These are phyloP conservation scores for Russula dissimulans DNA, from an alignment of 768 basidiomycete species.

Conservation along the genomic window DNA sequence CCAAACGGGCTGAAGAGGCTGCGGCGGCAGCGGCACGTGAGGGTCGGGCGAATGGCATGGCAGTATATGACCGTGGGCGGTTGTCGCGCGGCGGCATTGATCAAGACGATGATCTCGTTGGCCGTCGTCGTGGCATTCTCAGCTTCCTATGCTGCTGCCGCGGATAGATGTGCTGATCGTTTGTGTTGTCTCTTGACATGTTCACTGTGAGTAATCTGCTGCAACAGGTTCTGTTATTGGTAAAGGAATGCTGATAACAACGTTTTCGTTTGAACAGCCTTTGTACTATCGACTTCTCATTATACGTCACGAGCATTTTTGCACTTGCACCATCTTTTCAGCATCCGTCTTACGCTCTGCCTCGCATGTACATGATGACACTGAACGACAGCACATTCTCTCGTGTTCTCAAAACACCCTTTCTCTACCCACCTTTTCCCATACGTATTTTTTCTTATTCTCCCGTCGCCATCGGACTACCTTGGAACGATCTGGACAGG, in stretches of 20 bases:
- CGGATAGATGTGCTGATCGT: constrained; percentile 30
- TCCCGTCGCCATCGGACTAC: neutral
- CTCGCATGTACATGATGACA: constrained; percentile 9
- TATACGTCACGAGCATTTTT: constrained; percentile 5
- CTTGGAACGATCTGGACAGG: neutral
- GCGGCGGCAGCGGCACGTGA: constrained; percentile 29
- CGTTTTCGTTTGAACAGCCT: neutral
- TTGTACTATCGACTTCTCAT: constrained; percentile 1
- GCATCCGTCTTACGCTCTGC: neutral
- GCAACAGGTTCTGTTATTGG: neutral
- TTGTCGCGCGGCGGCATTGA: constrained; percentile 49
- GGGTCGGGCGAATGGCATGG: constrained; percentile 43
- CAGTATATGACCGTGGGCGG: constrained; percentile 57
- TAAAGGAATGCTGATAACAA: neutral
- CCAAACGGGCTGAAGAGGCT: constrained; percentile 42
- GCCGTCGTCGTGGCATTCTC: constrained; percentile 53
- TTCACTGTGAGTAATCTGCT: neutral
- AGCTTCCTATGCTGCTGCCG: constrained; percentile 67
- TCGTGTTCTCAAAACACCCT: constrained; percentile 3
- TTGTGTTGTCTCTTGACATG: neutral
- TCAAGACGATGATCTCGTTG: constrained; percentile 50
- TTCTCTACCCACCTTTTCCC: neutral
- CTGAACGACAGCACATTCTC: neutral
- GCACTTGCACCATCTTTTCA: neutral
- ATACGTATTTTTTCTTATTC: constrained; percentile 1